Conservation (phyloP, 768 basidiomycete species). For the Brasilioporus rufonigricans region DNA sequence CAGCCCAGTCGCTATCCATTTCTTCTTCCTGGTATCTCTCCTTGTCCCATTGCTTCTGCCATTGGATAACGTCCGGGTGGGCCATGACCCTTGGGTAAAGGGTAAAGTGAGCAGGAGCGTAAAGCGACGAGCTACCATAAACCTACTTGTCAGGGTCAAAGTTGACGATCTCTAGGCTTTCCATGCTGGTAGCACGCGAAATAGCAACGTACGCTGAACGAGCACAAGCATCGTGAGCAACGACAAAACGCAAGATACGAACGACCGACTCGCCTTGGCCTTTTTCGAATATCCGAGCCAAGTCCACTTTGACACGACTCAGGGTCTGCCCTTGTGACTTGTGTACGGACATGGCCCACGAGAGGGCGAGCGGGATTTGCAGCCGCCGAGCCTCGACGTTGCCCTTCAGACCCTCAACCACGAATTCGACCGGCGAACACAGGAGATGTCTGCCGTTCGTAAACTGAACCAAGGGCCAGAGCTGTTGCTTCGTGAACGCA, state of each 20-base stretch:
- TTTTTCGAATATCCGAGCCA: constrained; percentile 89
- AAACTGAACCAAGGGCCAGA: constrained; percentile 38
- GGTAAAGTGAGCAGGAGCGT: constrained; percentile 1
- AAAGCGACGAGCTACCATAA: neutral
- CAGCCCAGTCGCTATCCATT: constrained; percentile 33
- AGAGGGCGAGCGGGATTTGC: constrained; percentile 79
- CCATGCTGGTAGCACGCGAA: constrained; percentile 41
- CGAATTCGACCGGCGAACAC: constrained; percentile 35
- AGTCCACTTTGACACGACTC: constrained; percentile 89
- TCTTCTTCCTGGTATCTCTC: constrained; percentile 30
- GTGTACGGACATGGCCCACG: constrained; percentile 99
- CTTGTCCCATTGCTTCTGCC: constrained; percentile 29
- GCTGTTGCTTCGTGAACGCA: constrained; percentile 14
- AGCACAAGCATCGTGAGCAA: neutral
- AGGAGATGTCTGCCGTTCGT: constrained; percentile 29
- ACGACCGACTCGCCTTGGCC: constrained; percentile 43
- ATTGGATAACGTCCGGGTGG: constrained; percentile 34
- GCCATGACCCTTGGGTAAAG: constrained; percentile 32
- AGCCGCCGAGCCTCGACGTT: constrained; percentile 34
- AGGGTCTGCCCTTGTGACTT: constrained; percentile 98
- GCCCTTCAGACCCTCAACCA: constrained; percentile 33
- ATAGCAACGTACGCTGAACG: constrained; percentile 34
- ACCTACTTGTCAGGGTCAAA: constrained; percentile 35
- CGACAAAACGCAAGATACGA: neutral
- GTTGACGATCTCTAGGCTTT: constrained; percentile 38